Conservation (phyloP, 345 rosid genomes). For the Gynandropsis gynandra region DNA sequence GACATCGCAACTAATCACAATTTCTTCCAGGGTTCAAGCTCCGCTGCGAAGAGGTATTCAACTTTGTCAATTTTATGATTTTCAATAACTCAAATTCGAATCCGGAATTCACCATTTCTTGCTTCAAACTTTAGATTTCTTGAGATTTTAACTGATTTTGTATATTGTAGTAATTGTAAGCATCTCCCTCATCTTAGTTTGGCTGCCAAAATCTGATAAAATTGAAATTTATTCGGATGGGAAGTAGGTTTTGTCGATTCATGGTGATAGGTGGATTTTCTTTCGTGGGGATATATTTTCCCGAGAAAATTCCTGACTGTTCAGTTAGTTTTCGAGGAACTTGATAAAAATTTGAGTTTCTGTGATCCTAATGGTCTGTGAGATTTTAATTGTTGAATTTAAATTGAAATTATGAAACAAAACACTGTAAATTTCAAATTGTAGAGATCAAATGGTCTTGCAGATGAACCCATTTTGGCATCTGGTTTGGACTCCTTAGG, state of each 20-base stretch:
- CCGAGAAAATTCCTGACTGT: too few relatives aligned
- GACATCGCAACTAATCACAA: conserved; percentile 6
- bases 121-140: conserved; percentile 10
- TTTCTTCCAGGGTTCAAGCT: conserved; percentile 11
- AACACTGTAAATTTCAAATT: too few relatives aligned
- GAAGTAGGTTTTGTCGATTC: conserved; percentile 15
- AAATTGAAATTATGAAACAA: too few relatives aligned
- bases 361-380: too few relatives aligned
- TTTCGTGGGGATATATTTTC: too few relatives aligned
- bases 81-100: neutral
- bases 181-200: neutral
- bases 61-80: neutral
- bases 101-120: conserved; percentile 17
- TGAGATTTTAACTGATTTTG: neutral
- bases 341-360: too few relatives aligned
- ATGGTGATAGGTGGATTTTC: neutral
- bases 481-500: too few relatives aligned
- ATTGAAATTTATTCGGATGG: neutral
- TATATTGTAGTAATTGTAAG: neutral
- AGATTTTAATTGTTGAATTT: too few relatives aligned
- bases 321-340: too few relatives aligned
- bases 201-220: neutral
- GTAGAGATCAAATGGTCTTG: too few relatives aligned
- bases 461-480: too few relatives aligned
- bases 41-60: conserved; percentile 13